Evolutionary conservation across 176 grass and related monocot species (phyloP).

Genomic region (Thalia dealbata): DNA sequence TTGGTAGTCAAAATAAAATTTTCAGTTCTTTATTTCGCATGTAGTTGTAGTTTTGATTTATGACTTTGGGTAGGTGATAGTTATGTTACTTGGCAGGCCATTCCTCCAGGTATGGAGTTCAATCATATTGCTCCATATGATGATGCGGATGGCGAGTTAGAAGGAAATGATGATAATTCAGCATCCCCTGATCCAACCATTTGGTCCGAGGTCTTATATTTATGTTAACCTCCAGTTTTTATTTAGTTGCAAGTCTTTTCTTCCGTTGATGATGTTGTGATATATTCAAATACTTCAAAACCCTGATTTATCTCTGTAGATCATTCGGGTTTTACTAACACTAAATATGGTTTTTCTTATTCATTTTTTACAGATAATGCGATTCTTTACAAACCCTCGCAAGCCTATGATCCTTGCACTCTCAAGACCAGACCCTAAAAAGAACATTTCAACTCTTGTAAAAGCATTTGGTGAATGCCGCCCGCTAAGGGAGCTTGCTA

Average conservation of each 20-base stretch:
- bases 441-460: slow-evolving; percentile 64
- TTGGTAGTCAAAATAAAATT: background rate
- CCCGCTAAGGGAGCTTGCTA: slow-evolving; percentile 60
- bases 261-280: background rate
- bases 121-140: slow-evolving; percentile 45
- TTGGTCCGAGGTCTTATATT: slow-evolving; percentile 50
- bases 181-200: slow-evolving; percentile 54
- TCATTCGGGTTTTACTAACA: background rate
- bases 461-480: slow-evolving; percentile 82
- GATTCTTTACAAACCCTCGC: slow-evolving; percentile 76
- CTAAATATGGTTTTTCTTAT: background rate
- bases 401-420: slow-evolving; percentile 81
- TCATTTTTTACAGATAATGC: slow-evolving; percentile 43
- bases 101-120: slow-evolving; percentile 76
- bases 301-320: background rate
- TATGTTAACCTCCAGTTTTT: background rate
- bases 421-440: slow-evolving; percentile 63
- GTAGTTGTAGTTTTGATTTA: background rate
- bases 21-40: background rate
- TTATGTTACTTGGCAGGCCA: slow-evolving; percentile 29
- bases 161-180: slow-evolving; percentile 46
- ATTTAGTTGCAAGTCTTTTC: background rate
- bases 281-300: too few species aligned
- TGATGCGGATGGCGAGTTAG: slow-evolving; percentile 49
- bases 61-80: background rate